Conservation (phyloP, 306 rosid genomes). For the cucumber (Cucumis sativus) region Cucumber_9930_V3 NC_026655.2:24185001-24185500, state of each 20-base stretch:
- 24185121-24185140: slow-evolving; percentile 11
- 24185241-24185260: slow-evolving; percentile 62
- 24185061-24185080: background rate
- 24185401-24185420: slow-evolving; percentile 44
- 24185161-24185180: slow-evolving; percentile 90
- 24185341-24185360: slow-evolving; percentile 55
- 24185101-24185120: background rate
- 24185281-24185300: slow-evolving; percentile 92
- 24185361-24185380: background rate
- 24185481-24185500: slow-evolving; percentile 87
- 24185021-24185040: background rate
- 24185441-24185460: slow-evolving; percentile 87
- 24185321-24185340: slow-evolving; percentile 74
- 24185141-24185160: slow-evolving; percentile 94
- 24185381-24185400: slow-evolving; percentile 20
- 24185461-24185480: slow-evolving; percentile 80
- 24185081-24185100: background rate
- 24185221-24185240: slow-evolving; percentile 93
- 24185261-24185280: slow-evolving; percentile 66
- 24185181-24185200: slow-evolving; percentile 86
- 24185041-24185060: background rate
- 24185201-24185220: slow-evolving; percentile 69
- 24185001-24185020: background rate
- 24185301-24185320: slow-evolving; percentile 80
- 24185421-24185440: slow-evolving; percentile 91